Evolutionary conservation across 2,329 filamentous ascomycete species (phyloP).

Genomic region (Aschersonia sp.): DNA sequence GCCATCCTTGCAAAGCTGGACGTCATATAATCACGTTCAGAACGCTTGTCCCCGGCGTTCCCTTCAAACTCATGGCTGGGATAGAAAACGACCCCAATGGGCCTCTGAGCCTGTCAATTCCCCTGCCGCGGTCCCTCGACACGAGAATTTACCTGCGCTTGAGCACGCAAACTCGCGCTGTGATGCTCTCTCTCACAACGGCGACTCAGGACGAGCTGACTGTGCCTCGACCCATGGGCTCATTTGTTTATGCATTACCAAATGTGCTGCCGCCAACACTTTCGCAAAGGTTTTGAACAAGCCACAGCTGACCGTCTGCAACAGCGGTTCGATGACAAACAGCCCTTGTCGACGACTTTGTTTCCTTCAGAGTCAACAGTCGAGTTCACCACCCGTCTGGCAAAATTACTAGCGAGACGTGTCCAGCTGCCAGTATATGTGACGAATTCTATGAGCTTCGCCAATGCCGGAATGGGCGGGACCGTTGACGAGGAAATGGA

Average conservation of each 20-base stretch:
- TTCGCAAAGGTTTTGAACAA: neutral
- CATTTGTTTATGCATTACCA: conserved; percentile 86
- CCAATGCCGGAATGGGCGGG: conserved; percentile 58
- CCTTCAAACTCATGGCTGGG: neutral
- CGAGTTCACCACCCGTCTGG: conserved; percentile 76
- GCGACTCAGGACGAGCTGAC: conserved; percentile 36
- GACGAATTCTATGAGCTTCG: conserved; percentile 71
- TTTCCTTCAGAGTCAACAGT: conserved; percentile 62
- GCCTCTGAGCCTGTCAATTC: conserved; percentile 31
- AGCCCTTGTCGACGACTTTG: conserved; percentile 64
- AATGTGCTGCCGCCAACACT: conserved; percentile 43
- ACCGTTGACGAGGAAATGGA: conserved; percentile 91
- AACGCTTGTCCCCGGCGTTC: too few species aligned
- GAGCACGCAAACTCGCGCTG: conserved; percentile 39
- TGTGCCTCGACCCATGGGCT: conserved; percentile 51
- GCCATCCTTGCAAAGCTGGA: too few species aligned
- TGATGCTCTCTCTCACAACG: conserved; percentile 48
- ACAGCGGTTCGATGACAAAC: conserved; percentile 36
- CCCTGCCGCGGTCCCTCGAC: conserved; percentile 44
- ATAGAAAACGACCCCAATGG: neutral
- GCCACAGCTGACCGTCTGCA: neutral
- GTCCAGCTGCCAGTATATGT: conserved; percentile 72
- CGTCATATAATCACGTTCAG: too few species aligned
- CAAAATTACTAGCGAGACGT: conserved; percentile 66
- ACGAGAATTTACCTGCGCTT: conserved; percentile 47